Conservation (phyloP, 768 basidiomycete species). For the Strobilomyces dryophilus region DNA sequence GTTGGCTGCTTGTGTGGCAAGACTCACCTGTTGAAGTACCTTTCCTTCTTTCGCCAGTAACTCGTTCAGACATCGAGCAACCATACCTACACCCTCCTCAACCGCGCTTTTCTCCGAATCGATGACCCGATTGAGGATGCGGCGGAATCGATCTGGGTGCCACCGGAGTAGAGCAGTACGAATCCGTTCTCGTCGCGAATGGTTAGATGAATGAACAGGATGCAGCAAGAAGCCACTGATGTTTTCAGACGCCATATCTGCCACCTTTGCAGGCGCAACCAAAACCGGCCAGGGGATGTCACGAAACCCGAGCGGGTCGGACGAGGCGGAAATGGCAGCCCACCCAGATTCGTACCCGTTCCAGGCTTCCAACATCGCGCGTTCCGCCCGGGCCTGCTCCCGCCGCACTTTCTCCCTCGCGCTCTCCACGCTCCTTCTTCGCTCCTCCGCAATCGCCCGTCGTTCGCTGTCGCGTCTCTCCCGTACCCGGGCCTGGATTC, state of each 20-base stretch:
- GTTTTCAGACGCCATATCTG: constrained; percentile 51
- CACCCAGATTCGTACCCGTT: constrained; percentile 61
- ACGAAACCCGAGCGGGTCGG: constrained; percentile 50
- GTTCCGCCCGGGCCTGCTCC: constrained; percentile 41
- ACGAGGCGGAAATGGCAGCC: constrained; percentile 44
- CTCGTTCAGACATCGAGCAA: constrained; percentile 67
- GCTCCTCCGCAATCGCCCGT: constrained; percentile 45
- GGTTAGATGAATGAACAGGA: constrained; percentile 53
- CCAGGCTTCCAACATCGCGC: constrained; percentile 55
- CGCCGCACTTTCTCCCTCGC: constrained; percentile 41
- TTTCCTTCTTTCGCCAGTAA: constrained; percentile 43
- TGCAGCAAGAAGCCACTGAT: constrained; percentile 62
- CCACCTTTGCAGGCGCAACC: constrained; percentile 36
- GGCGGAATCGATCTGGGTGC: constrained; percentile 77
- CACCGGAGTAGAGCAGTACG: constrained; percentile 65
- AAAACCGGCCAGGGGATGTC: constrained; percentile 71
- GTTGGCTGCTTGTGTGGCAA: background rate
- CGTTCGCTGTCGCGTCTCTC: constrained; percentile 48
- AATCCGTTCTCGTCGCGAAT: constrained; percentile 62
- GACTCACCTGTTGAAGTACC: constrained; percentile 17
- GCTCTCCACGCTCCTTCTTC: constrained; percentile 32
- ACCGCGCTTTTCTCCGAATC: constrained; percentile 50
- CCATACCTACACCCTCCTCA: constrained; percentile 59
- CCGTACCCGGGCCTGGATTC: constrained; percentile 50
- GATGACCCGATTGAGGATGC: constrained; percentile 48